phyloP scores from a whole-genome alignment of 2,329 filamentous ascomycete species.

The Mollisiaceae sp. region DNA sequence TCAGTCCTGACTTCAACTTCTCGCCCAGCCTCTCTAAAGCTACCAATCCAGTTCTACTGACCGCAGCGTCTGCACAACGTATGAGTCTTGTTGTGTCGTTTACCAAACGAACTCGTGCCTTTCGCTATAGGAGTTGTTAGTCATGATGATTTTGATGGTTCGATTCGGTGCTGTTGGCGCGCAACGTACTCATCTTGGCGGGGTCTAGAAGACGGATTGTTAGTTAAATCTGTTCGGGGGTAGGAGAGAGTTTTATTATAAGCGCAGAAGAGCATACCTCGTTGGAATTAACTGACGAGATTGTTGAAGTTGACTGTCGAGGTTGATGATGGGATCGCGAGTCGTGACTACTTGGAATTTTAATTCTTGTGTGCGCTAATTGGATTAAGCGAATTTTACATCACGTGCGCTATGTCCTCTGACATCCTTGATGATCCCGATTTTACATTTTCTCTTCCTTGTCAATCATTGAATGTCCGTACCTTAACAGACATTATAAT shows the following conservation, averaged over 20 bases:
- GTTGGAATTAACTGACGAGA: slow-evolving; percentile 9
- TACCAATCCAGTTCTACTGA: slow-evolving; percentile 35
- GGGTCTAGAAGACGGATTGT: slow-evolving; percentile 30
- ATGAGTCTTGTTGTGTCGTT: slow-evolving; percentile 44
- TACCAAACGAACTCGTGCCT: slow-evolving; percentile 43
- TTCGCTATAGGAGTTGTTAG: slow-evolving; percentile 40
- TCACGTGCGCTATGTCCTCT: background rate
- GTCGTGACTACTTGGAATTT: background rate
- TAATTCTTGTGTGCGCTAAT: background rate
- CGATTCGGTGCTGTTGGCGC: background rate
- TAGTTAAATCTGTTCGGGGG: slow-evolving; percentile 10
- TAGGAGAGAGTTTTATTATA: too few relatives aligned
- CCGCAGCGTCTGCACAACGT: slow-evolving; percentile 45
- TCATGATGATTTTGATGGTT: slow-evolving; percentile 15
- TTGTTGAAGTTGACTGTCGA: slow-evolving; percentile 12
- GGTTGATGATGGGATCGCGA: slow-evolving; percentile 9
- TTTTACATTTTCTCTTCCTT: too few relatives aligned
- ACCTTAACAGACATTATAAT: too few relatives aligned
- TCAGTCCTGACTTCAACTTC: slow-evolving; percentile 32
- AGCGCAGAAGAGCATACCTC: background rate
- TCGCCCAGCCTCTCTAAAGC: background rate
- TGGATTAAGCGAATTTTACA: background rate
- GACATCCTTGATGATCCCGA: background rate
- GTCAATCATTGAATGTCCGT: too few relatives aligned
- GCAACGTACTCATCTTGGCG: slow-evolving; percentile 44